Evolutionary conservation across 169 alveolate genomes (phyloP).

Genomic region (Plasmodium cynomolgi): DNA sequence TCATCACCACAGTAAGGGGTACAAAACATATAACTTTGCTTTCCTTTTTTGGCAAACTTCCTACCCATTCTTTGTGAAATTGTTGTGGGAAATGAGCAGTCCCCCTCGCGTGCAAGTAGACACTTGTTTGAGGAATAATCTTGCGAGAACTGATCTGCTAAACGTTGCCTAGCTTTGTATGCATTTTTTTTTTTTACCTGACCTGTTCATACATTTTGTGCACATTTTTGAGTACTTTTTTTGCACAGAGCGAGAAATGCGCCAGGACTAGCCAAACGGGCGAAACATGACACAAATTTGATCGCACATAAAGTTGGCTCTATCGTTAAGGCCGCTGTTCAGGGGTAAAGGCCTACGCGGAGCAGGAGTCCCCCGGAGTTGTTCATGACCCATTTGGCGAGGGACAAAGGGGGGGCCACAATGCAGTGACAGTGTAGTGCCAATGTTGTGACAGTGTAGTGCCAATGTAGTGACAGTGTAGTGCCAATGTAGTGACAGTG

Average conservation of each 20-base stretch:
- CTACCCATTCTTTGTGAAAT: not conserved
- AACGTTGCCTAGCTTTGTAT: not conserved
- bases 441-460: no score
- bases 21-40: not conserved
- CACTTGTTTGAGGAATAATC: not conserved
- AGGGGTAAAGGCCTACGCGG: not conserved
- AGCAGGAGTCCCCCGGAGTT: not conserved
- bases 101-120: not conserved
- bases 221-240: not conserved
- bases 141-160: constrained; percentile 22
- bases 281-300: not conserved
- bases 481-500: no score
- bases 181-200: constrained; percentile 27
- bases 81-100: not conserved
- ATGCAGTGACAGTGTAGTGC: no score
- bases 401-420: not conserved
- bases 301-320: not conserved
- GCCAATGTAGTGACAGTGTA: no score
- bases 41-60: not conserved
- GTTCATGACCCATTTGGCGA: not conserved
- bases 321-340: not conserved
- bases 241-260: not conserved
- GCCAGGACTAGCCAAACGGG: not conserved
- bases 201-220: constrained; percentile 13
- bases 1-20: not conserved